A percentile compares a stretch with the other conserved stretches of the same genome.
Evolutionary conservation across 179 eudicot species (phyloP).

Genomic region (Camellia oleifera): DNA sequence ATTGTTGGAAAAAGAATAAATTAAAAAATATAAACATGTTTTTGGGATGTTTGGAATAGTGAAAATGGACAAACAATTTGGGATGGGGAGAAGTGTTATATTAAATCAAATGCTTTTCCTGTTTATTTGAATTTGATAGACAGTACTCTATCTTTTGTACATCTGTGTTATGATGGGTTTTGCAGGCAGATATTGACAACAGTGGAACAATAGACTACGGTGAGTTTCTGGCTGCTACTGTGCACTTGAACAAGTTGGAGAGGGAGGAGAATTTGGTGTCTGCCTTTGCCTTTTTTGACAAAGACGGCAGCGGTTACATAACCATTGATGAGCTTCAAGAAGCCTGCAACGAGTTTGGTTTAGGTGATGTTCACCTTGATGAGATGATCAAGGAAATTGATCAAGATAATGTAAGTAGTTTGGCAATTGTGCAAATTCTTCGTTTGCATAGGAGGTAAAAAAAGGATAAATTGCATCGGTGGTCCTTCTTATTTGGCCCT

Average conservation of each 20-base stretch:
- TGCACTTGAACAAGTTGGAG: constrained; percentile 80
- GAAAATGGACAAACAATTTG: no score
- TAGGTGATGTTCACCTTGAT: constrained; percentile 64
- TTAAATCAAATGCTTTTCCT: not conserved
- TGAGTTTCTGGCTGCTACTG: constrained; percentile 83
- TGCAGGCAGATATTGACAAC: constrained; percentile 83
- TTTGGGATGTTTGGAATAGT: no score
- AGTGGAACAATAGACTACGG: constrained; percentile 82
- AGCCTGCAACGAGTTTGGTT: constrained; percentile 72
- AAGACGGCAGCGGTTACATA: constrained; percentile 80
- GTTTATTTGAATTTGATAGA: not conserved
- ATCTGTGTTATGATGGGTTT: not conserved
- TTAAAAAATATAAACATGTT: no score
- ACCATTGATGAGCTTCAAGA: constrained; percentile 85
- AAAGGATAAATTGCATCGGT: no score
- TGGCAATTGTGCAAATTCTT: not conserved
- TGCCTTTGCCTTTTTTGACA: constrained; percentile 78
- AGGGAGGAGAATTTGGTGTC: constrained; percentile 74
- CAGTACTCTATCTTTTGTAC: not conserved
- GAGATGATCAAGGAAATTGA: constrained; percentile 81
- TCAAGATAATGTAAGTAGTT: constrained; percentile 67
- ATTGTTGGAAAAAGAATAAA: no score
- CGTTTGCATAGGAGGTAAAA: no score
- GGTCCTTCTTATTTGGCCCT: no score
- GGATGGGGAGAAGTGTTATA: no score